These are phyloP conservation scores for Pilaira anomala DNA, from an alignment of 192 early-diverging fungal species.

Conservation along the genomic window DNA sequence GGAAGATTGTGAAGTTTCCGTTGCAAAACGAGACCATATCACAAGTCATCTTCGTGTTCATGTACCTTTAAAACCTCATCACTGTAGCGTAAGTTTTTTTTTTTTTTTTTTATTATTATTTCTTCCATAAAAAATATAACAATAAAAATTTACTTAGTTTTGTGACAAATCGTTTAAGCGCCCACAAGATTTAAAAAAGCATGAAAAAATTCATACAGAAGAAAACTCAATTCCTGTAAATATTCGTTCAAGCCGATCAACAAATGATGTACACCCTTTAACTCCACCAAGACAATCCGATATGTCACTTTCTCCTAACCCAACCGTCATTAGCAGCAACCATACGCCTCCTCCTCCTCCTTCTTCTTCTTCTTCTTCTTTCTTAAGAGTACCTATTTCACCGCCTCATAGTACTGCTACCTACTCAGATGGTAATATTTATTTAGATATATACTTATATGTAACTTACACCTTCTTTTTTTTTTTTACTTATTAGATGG, in stretches of 20 bases:
- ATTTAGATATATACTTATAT: neutral
- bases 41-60: slow-evolving; percentile 96
- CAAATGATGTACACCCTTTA: neutral
- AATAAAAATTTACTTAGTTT: slow-evolving; percentile 55
- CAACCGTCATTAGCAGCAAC: slow-evolving; percentile 17
- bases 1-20: slow-evolving; percentile 71
- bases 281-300: slow-evolving; percentile 20
- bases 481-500: neutral
- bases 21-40: slow-evolving; percentile 91
- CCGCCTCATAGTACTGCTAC: slow-evolving; percentile 15
- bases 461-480: neutral
- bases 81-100: slow-evolving; percentile 82
- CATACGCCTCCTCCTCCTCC: too few species aligned
- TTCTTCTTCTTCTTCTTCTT: too few species aligned
- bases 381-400: slow-evolving; percentile 23
- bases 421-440: slow-evolving; percentile 29
- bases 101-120: slow-evolving; percentile 57
- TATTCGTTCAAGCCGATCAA: neutral
- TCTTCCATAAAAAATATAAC: slow-evolving; percentile 41
- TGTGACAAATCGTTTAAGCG: slow-evolving; percentile 87
- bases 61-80: slow-evolving; percentile 86
- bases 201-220: slow-evolving; percentile 76
- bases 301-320: neutral
- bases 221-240: neutral
- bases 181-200: slow-evolving; percentile 92